Conservation (phyloP, 2,329 filamentous ascomycete species). For the Metarhizium album region DNA sequence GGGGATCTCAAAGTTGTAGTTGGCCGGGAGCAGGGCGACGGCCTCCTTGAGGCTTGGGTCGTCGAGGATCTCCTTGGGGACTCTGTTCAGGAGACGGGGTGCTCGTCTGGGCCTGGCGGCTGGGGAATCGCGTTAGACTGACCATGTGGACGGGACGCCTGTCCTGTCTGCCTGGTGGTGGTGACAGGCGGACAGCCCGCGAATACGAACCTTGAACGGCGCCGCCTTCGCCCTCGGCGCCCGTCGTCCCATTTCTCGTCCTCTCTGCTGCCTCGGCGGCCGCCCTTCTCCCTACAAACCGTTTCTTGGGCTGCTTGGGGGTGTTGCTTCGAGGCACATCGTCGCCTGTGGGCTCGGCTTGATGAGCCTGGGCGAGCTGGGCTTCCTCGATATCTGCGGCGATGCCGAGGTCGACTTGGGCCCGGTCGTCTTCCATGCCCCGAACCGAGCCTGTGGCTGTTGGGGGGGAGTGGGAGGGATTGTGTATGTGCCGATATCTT, state of each 20-base stretch:
- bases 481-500: no score
- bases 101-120: slow-evolving; percentile 61
- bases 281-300: slow-evolving; percentile 77
- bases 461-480: no score
- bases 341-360: slow-evolving; percentile 3
- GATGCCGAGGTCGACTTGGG: slow-evolving; percentile 58
- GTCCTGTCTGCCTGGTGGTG: not conserved
- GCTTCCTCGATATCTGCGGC: slow-evolving; percentile 52
- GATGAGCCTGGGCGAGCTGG: slow-evolving; percentile 23
- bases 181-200: not conserved
- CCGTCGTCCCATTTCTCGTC: slow-evolving; percentile 29
- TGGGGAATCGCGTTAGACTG: slow-evolving; percentile 21
- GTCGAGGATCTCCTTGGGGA: slow-evolving; percentile 77
- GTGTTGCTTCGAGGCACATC: slow-evolving; percentile 11
- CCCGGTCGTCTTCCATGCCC: slow-evolving; percentile 66
- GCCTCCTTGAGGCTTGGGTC: slow-evolving; percentile 80
- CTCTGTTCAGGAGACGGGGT: slow-evolving; percentile 78
- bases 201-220: slow-evolving; percentile 39
- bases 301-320: slow-evolving; percentile 70
- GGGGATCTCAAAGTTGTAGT: slow-evolving; percentile 97
- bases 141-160: not conserved
- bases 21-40: slow-evolving; percentile 76
- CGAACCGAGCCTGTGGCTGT: no score
- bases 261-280: slow-evolving; percentile 51
- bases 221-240: slow-evolving; percentile 16